Percentiles rank a stretch among this genome's conserved stretches.
Evolutionary conservation across 148 eudicot species (phyloP).

Genomic region (Rhododendron williamsianum): DNA sequence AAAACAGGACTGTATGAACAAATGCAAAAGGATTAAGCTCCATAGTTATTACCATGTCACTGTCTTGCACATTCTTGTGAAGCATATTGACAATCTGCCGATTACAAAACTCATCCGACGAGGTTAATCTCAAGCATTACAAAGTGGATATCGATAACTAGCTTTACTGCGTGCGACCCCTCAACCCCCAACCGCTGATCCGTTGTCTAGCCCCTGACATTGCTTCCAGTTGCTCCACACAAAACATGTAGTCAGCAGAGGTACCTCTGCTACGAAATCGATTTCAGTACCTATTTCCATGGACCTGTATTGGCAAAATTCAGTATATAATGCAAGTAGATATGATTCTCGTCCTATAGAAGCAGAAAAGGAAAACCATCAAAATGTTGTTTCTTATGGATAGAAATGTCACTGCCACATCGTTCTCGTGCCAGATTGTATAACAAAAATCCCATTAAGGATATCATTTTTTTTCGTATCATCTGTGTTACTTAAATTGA

Average conservation of each 20-base stretch:
- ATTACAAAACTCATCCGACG: background rate
- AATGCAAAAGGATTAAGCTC: background rate
- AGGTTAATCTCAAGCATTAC: constrained; percentile 1
- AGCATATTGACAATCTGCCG: background rate
- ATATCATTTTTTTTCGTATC: background rate
- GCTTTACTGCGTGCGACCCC: background rate
- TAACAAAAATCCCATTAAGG: background rate
- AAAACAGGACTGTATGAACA: background rate
- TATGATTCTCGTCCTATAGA: background rate
- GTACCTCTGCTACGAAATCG: background rate
- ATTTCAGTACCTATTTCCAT: constrained; percentile 27
- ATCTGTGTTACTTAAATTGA: background rate
- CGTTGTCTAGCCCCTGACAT: background rate
- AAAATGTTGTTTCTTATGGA: background rate
- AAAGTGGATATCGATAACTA: background rate
- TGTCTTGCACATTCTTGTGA: background rate
- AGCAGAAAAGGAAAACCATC: background rate
- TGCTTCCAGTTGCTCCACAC: background rate
- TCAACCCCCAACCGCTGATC: background rate
- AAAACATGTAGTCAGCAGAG: background rate
- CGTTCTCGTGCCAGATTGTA: background rate
- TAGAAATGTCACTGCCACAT: background rate
- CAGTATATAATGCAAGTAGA: background rate
- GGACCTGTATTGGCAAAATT: constrained; percentile 23
- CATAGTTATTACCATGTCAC: background rate